Evolutionary conservation across 225 moss, liverwort and hornwort species (phyloP).

Genomic region (Takakia lepidozioides): DNA sequence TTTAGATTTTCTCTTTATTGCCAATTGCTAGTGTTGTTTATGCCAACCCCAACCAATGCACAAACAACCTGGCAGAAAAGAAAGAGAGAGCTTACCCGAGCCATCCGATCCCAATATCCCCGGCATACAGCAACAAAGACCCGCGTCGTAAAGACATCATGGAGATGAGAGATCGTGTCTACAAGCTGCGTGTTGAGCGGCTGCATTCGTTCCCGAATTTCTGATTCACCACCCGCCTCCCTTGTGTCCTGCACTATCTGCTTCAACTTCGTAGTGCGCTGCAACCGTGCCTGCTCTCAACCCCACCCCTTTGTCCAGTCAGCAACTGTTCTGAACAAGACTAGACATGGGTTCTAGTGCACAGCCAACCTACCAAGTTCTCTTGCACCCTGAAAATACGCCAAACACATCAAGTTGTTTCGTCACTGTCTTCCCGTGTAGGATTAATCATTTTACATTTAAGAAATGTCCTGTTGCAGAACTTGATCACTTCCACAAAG

Average conservation of each 20-base stretch:
- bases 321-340: background rate
- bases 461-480: no score
- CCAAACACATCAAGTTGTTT: no score
- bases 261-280: slow-evolving; percentile 88
- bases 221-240: slow-evolving; percentile 91
- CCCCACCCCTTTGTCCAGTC: background rate
- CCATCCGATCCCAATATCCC: slow-evolving; percentile 96
- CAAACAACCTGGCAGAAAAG: background rate
- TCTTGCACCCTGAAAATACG: no score
- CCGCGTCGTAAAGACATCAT: slow-evolving; percentile 89
- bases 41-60: no score
- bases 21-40: no score
- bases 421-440: background rate
- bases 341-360: no score
- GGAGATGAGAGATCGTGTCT: slow-evolving; percentile 91
- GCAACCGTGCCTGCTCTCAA: slow-evolving; percentile 59
- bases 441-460: background rate
- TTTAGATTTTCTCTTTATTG: slow-evolving; percentile 1
- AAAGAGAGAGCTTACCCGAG: slow-evolving; percentile 44
- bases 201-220: slow-evolving; percentile 92
- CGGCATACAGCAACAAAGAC: slow-evolving; percentile 96
- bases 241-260: slow-evolving; percentile 92
- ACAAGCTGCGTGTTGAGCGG: slow-evolving; percentile 79
- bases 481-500: no score
- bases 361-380: no score